phyloP scores from a whole-genome alignment of 2,329 filamentous ascomycete species.

The Fusarium chuoi region DNA sequence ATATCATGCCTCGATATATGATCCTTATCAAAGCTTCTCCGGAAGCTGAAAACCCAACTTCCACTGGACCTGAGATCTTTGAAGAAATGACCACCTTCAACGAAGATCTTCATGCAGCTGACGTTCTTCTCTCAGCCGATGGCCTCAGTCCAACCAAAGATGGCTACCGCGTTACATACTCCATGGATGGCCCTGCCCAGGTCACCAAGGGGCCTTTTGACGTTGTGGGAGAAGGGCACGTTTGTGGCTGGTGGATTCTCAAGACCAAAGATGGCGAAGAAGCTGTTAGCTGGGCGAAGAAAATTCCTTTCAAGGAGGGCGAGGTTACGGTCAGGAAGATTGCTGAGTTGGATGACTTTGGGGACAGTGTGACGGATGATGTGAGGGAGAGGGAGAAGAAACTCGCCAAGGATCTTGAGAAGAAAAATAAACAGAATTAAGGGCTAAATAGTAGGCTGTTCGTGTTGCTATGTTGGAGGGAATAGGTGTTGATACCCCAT shows the following conservation, averaged over 20 bases:
- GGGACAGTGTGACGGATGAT: constrained; percentile 27
- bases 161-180: constrained; percentile 44
- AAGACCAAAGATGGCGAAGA: constrained; percentile 44
- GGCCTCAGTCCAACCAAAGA: constrained; percentile 42
- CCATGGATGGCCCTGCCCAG: constrained; percentile 23
- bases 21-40: constrained; percentile 45
- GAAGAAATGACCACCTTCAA: constrained; percentile 45
- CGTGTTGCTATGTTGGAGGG: background rate
- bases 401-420: background rate
- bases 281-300: constrained; percentile 46
- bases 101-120: constrained; percentile 41
- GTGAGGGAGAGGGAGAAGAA: constrained; percentile 26
- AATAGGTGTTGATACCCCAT: too few relatives aligned
- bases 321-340: constrained; percentile 43
- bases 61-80: constrained; percentile 31
- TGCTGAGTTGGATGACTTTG: constrained; percentile 37
- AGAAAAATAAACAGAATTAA: background rate
- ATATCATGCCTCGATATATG: constrained; percentile 46
- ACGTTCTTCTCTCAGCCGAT: constrained; percentile 43
- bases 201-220: constrained; percentile 46
- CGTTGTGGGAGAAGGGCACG: constrained; percentile 37
- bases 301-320: constrained; percentile 40
- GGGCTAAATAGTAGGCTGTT: rapidly evolving
- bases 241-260: constrained; percentile 49
- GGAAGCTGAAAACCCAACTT: constrained; percentile 35